phyloP scores from a whole-genome alignment of 176 grass and related monocot species.

The Calamus simplicifolius region DNA sequence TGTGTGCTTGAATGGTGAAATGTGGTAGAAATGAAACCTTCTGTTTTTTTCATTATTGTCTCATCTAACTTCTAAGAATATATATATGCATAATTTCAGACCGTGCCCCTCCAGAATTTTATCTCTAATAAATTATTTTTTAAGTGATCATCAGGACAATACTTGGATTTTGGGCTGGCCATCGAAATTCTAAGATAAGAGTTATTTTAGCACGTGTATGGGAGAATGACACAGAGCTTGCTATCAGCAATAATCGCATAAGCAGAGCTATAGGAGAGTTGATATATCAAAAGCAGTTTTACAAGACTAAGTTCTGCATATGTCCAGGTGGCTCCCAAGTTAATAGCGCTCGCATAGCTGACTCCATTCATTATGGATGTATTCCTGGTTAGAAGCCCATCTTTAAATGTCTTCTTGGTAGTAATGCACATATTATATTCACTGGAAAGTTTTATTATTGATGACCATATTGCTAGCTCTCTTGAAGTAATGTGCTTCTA shows the following conservation, averaged over 20 bases:
- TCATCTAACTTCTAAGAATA: no score
- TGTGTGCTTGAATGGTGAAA: no score
- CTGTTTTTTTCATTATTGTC: no score
- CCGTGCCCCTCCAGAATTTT: no score
- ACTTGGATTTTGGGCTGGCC: constrained; percentile 84
- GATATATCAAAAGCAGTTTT: constrained; percentile 89
- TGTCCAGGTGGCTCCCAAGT: constrained; percentile 99
- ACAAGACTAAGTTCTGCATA: constrained; percentile 92
- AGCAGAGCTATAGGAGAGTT: constrained; percentile 78
- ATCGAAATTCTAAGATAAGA: constrained; percentile 90
- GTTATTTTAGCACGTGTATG: constrained; percentile 78
- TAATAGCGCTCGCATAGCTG: constrained; percentile 88
- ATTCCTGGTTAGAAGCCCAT: constrained; percentile 63
- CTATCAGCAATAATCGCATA: constrained; percentile 90
- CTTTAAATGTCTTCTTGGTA: not conserved
- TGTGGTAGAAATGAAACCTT: no score
- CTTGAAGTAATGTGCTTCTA: no score
- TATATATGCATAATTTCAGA: no score
- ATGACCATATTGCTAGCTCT: no score
- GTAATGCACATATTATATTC: no score
- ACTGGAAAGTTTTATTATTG: no score
- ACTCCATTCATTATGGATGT: constrained; percentile 96
- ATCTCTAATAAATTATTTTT: constrained; percentile 4
- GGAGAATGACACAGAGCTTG: constrained; percentile 97
- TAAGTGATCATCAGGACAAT: constrained; percentile 22